Evolutionary conservation across 2,329 filamentous ascomycete species (phyloP).

Genomic region (Orbilia blumenaviensis): DNA sequence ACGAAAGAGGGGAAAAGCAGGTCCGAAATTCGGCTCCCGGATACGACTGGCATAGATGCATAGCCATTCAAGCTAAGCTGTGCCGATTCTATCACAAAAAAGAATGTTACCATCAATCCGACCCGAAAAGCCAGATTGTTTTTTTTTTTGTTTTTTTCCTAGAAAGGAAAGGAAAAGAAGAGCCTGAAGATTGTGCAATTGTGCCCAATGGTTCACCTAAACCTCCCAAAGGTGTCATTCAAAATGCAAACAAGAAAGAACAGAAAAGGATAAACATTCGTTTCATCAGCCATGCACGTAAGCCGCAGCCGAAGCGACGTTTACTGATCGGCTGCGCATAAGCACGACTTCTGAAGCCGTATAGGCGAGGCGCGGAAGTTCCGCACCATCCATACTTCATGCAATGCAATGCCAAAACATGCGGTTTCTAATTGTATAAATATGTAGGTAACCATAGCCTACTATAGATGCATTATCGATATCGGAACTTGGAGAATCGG

Average conservation of each 20-base stretch:
- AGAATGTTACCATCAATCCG: no score
- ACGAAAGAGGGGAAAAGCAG: background rate
- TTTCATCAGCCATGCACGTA: conserved; percentile 36
- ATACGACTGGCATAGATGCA: background rate
- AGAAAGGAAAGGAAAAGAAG: no score
- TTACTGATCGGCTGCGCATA: conserved; percentile 34
- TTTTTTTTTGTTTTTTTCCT: no score
- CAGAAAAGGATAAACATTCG: background rate
- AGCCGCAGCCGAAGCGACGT: conserved; percentile 29
- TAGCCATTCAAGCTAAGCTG: background rate
- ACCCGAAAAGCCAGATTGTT: no score
- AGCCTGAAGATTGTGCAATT: no score
- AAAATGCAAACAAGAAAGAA: background rate
- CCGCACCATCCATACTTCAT: conserved; percentile 13
- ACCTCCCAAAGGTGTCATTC: background rate
- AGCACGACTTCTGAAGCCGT: background rate
- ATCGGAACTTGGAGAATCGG: background rate
- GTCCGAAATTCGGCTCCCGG: background rate
- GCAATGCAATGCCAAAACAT: conserved; percentile 46
- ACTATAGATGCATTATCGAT: conserved; percentile 50
- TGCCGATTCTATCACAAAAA: background rate
- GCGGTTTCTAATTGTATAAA: conserved; percentile 12
- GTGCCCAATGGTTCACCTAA: background rate
- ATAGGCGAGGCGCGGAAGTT: conserved; percentile 26
- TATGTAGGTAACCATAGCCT: conserved; percentile 8